Conservation (phyloP, 2,329 filamentous ascomycete species). For the Onygenales sp. region DNA sequence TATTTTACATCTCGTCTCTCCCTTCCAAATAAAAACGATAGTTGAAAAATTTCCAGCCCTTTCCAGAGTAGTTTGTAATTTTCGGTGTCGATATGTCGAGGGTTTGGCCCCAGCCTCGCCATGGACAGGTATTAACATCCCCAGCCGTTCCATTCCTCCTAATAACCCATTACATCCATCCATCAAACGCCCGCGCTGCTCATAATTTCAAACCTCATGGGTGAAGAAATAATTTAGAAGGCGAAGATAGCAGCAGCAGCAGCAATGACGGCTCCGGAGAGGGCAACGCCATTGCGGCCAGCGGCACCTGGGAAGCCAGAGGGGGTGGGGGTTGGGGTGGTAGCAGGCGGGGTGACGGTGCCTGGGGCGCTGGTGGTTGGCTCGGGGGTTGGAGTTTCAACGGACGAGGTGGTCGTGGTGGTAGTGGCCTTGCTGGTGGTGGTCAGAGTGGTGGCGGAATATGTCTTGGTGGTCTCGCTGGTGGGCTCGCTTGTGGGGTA, state of each 20-base stretch:
- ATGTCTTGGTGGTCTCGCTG: neutral
- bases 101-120: neutral
- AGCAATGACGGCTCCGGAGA: conserved; percentile 11
- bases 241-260: conserved; percentile 12
- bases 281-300: conserved; percentile 9
- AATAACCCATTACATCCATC: neutral
- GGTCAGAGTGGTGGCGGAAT: neutral
- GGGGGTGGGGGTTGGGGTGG: conserved; percentile 3
- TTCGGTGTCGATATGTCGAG: neutral
- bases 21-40: neutral
- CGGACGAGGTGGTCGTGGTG: conserved; percentile 17
- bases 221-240: conserved; percentile 9
- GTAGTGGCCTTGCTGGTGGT: conserved; percentile 10
- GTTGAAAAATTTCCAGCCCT: neutral
- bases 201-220: neutral
- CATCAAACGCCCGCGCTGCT: neutral
- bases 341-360: conserved; percentile 10
- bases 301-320: conserved; percentile 7
- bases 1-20: neutral
- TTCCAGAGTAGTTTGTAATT: neutral
- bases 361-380: conserved; percentile 7
- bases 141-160: too few relatives aligned
- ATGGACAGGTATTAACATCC: too few relatives aligned
- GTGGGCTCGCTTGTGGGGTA: conserved; percentile 2
- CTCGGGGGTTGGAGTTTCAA: conserved; percentile 11